Conservation (phyloP, 208 protist species). For the Crithidia fasciculata region DNA sequence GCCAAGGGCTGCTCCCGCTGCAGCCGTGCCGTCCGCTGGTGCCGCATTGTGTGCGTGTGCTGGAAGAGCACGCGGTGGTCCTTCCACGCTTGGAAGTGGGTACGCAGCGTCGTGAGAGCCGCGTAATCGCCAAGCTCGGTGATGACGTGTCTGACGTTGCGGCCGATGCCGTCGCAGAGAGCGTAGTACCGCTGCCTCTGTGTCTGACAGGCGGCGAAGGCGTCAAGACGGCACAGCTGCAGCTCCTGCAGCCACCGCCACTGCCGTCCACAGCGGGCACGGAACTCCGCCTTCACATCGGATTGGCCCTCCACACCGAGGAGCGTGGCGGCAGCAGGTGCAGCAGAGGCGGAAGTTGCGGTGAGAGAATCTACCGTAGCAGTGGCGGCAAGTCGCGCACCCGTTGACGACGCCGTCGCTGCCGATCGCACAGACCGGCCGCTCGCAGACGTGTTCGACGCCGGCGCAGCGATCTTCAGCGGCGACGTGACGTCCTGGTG, state of each 20-base stretch:
- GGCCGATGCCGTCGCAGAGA: conserved; percentile 40
- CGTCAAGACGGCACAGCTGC: conserved; percentile 47
- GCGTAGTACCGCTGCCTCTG: conserved; percentile 71
- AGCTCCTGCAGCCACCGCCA: conserved; percentile 60
- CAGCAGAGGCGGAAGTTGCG: not conserved
- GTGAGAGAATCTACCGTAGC: not conserved
- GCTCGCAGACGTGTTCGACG: not conserved
- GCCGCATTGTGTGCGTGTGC: conserved; percentile 58
- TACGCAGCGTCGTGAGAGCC: conserved; percentile 31
- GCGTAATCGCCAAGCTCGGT: conserved; percentile 44
- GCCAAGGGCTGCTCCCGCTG: conserved; percentile 26
- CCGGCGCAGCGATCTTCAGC: not conserved
- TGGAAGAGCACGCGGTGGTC: conserved; percentile 49
- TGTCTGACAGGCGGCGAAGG: conserved; percentile 56
- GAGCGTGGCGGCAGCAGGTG: not conserved
- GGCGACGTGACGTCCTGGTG: not conserved
- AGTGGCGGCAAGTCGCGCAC: not conserved
- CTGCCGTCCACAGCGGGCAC: conserved; percentile 42
- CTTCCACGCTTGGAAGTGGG: conserved; percentile 55
- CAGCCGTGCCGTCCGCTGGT: conserved; percentile 44
- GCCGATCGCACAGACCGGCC: not conserved
- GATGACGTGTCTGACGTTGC: conserved; percentile 51
- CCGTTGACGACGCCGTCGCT: not conserved
- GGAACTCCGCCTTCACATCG: conserved; percentile 37
- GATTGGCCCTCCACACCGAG: conserved; percentile 53